A percentile compares a stretch with the other conserved stretches of the same genome.
Conservation (phyloP, 164 flowering plant species). For the Macadamia tetraphylla region DNA sequence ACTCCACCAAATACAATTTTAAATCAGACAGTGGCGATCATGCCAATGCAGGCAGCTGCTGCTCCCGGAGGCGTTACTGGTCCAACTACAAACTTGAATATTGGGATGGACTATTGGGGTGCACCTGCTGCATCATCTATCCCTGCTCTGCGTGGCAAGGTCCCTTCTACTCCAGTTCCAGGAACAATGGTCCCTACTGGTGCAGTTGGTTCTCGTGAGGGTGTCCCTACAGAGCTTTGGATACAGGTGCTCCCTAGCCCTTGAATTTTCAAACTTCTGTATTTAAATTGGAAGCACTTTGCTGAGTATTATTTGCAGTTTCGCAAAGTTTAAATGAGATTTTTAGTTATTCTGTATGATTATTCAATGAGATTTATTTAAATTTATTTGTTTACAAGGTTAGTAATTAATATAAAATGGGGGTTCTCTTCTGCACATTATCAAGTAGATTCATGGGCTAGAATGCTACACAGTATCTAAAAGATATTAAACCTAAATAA, state of each 20-base stretch:
- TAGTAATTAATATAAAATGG: too few relatives aligned
- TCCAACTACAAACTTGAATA: conserved; percentile 28
- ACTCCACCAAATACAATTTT: conserved; percentile 6
- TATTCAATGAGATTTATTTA: too few relatives aligned
- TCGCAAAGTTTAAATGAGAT: too few relatives aligned
- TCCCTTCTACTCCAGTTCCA: conserved; percentile 13
- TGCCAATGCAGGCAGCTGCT: conserved; percentile 28
- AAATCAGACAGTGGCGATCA: conserved; percentile 13
- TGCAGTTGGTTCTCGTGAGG: conserved; percentile 22
- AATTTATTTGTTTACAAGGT: too few relatives aligned
- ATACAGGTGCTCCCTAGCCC: conserved; percentile 17
- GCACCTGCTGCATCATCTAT: conserved; percentile 17
- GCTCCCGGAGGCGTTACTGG: conserved; percentile 21
- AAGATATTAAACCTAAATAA: too few relatives aligned
- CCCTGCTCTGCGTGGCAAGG: conserved; percentile 19
- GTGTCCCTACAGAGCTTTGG: conserved; percentile 21
- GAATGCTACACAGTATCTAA: too few relatives aligned
- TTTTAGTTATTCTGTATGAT: too few relatives aligned
- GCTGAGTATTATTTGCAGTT: too few relatives aligned
- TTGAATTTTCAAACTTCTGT: background rate
- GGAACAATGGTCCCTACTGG: conserved; percentile 14
- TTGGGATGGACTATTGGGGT: conserved; percentile 35
- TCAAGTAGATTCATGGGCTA: too few relatives aligned
- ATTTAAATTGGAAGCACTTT: background rate
- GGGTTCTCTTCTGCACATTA: too few relatives aligned